phyloP scores from a whole-genome alignment of 345 rosid species.

The Aquilaria yunnanensis region DNA sequence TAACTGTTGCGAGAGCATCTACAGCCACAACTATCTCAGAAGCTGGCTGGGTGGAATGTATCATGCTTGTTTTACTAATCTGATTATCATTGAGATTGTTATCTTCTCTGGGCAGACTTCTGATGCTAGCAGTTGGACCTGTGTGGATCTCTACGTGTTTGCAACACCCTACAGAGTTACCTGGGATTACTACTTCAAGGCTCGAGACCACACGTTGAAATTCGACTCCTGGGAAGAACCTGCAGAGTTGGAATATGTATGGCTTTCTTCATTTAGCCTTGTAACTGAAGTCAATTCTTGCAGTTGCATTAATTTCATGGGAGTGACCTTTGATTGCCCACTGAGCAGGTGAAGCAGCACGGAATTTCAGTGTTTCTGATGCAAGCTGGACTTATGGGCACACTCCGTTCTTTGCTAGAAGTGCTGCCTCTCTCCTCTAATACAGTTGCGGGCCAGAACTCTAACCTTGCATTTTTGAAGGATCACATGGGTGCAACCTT shows the following conservation, averaged over 20 bases:
- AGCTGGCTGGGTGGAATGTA: too few species aligned
- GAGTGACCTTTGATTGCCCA: constrained; percentile 7
- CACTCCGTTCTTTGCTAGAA: constrained; percentile 70
- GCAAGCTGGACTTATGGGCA: constrained; percentile 97
- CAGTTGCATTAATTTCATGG: constrained; percentile 2
- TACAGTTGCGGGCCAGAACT: constrained; percentile 80
- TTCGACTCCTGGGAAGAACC: constrained; percentile 88
- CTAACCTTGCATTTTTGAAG: constrained; percentile 73
- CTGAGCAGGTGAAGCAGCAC: constrained; percentile 78
- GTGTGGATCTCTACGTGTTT: constrained; percentile 95
- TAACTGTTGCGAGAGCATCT: too few species aligned
- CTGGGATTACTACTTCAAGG: constrained; percentile 93
- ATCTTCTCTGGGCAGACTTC: constrained; percentile 45
- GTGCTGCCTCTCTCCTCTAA: constrained; percentile 90
- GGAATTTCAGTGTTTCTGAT: constrained; percentile 94
- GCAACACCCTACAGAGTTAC: constrained; percentile 95
- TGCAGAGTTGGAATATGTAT: constrained; percentile 91
- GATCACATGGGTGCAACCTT: constrained; percentile 94
- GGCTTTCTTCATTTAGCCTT: constrained; percentile 11
- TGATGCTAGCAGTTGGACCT: constrained; percentile 85
- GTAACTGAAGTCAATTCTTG: neutral
- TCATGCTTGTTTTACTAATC: too few species aligned
- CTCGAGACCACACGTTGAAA: constrained; percentile 69
- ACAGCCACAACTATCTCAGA: too few species aligned
- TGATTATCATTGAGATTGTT: neutral